Evolutionary conservation across 1,139 yeast species (phyloP).

Genomic region (Pichia sp.): DNA sequence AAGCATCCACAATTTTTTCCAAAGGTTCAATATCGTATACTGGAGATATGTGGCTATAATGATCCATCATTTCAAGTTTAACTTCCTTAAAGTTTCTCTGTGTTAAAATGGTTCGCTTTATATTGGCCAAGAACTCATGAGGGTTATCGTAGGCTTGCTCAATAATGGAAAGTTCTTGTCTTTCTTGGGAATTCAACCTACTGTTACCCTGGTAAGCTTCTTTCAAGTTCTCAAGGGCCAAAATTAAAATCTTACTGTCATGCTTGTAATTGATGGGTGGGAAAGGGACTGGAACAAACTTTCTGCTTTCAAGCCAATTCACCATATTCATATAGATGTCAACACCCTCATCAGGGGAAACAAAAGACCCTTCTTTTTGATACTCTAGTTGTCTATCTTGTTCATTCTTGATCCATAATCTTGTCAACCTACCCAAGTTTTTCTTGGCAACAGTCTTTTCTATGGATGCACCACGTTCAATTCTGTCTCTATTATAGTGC

Average conservation of each 20-base stretch:
- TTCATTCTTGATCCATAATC: constrained; percentile 89
- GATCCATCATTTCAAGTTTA: constrained; percentile 86
- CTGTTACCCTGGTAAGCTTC: constrained; percentile 82
- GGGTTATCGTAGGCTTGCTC: constrained; percentile 98
- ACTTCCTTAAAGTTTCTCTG: constrained; percentile 92
- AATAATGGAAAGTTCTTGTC: constrained; percentile 88
- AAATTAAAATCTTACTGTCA: constrained; percentile 81
- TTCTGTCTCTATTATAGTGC: constrained; percentile 85
- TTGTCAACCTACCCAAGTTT: constrained; percentile 84
- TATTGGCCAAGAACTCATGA: constrained; percentile 80
- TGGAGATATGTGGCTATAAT: constrained; percentile 78
- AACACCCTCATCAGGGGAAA: constrained; percentile 85
- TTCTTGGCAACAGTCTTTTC: constrained; percentile 93
- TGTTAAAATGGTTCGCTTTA: constrained; percentile 77
- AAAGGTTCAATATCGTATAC: constrained; percentile 85
- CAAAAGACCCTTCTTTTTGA: constrained; percentile 83
- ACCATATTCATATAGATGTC: constrained; percentile 83
- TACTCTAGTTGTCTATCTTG: constrained; percentile 82
- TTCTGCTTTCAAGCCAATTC: constrained; percentile 84
- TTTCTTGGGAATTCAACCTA: constrained; percentile 75
- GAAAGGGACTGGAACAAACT: constrained; percentile 84
- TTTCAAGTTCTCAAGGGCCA: constrained; percentile 85
- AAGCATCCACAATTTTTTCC: constrained; percentile 95
- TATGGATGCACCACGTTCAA: constrained; percentile 80
- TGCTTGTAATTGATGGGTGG: constrained; percentile 92